phyloP scores from a whole-genome alignment of 2,329 filamentous ascomycete genomes.

The Neofusicoccum parvum region DNA sequence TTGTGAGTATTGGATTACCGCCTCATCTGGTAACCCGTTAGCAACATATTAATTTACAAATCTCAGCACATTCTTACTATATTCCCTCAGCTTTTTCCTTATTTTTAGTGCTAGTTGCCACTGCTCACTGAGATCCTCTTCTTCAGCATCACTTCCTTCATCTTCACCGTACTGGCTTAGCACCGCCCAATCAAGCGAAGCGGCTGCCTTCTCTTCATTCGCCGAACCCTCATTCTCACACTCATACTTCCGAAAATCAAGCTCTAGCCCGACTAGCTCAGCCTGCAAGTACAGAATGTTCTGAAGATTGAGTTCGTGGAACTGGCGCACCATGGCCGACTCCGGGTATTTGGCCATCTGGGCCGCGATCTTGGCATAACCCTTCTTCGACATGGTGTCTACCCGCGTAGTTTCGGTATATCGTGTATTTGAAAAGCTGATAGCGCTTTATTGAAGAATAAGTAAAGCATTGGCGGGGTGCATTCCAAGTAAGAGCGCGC shows the following conservation, averaged over 20 bases:
- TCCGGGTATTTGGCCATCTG: neutral
- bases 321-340: neutral
- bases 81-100: neutral
- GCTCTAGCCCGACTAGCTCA: neutral
- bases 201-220: constrained; percentile 4
- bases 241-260: constrained; percentile 21
- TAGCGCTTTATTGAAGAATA: too few species aligned
- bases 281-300: constrained; percentile 10
- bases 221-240: constrained; percentile 1
- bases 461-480: too few species aligned
- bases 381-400: neutral
- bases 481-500: too few species aligned
- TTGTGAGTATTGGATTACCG: neutral
- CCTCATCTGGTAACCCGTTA: neutral
- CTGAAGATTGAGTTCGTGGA: neutral
- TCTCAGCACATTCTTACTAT: neutral
- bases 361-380: constrained; percentile 14
- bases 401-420: too few species aligned
- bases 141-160: neutral
- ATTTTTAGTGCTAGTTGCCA: neutral
- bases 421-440: too few species aligned
- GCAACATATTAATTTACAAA: neutral
- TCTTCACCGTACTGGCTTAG: neutral
- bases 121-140: neutral
- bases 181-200: neutral